Base-by-base conservation (phyloP, 1,139 yeast species). In the Hansenula lynferdii region DNA sequence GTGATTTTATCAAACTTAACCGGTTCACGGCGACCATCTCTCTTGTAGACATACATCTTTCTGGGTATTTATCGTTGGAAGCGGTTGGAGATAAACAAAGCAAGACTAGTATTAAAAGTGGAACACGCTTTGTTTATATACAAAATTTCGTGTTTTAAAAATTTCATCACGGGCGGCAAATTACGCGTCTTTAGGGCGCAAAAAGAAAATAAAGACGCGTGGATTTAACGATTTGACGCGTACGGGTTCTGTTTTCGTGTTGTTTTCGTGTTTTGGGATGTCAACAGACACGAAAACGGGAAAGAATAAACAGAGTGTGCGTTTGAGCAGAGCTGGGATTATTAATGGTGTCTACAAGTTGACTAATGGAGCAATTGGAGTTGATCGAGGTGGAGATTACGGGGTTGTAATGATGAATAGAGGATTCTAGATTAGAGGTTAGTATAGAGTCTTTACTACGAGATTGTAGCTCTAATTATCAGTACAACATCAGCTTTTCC, bases 1-100 rank as follows among this genome's bases (percentile, higher is more conserved):
- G 84, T 78, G 63, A 78, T 77, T 62, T 78, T 78, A 58, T 85
- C 94, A 61, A 85, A 84, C 59, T 84, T 78, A 45, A 86, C 95
- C 38, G 87, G 87, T 64, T 86, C 95, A 62, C 81, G 77, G 57
- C 83, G 85, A 45, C 95, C 95, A 64, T 85, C 79, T 67, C 82
- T 69, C 61, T 76, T 76, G 57, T 64, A 70, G 41, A 74, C 80
- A 57, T 67, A 73, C 80, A 74, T 74, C n/a, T 16, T 38, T 20
- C 14, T n/a, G 17, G 15, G 11, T 27, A 22, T 27, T 14, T 21
- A 14, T 34, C 11, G 29, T 11, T 28, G 29, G 17, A 8, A 18
- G 27, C 6, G 16, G 15, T 23, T 15, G 22, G 11, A 16, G 20
- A 15, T 8, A 20, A 20, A 11, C 12, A 22, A 14, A 19, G 23